A percentile compares a stretch with the other conserved stretches of the same genome.
Evolutionary conservation across 805 yeast genomes (phyloP).

Genomic region (Saturnispora dispora): DNA sequence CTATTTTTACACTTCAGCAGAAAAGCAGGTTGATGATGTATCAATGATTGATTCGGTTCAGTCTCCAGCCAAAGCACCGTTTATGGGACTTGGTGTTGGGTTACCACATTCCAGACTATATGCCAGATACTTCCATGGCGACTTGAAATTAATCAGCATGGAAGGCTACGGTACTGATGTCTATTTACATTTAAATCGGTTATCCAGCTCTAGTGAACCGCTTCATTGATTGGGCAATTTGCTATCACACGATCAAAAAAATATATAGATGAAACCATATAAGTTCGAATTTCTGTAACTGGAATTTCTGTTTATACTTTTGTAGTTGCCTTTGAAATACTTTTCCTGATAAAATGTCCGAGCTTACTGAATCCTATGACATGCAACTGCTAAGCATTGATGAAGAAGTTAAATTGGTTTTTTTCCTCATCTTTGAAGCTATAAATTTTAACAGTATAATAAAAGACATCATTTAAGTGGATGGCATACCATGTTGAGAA

Average conservation of each 20-base stretch:
- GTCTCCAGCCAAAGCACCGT: constrained; percentile 52
- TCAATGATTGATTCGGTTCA: neutral
- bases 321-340: too few relatives aligned
- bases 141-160: constrained; percentile 77
- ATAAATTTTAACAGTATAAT: neutral
- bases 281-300: neutral
- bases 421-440: neutral
- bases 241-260: neutral
- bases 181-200: constrained; percentile 73
- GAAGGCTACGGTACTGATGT: constrained; percentile 95
- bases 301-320: neutral
- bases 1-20: constrained; percentile 81
- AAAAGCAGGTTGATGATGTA: constrained; percentile 34
- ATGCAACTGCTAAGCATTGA: neutral
- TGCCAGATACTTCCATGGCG: constrained; percentile 88
- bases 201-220: constrained; percentile 68
- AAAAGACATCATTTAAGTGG: neutral
- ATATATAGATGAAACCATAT: neutral
- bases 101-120: constrained; percentile 78
- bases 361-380: neutral
- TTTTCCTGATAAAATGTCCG: neutral
- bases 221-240: constrained; percentile 29
- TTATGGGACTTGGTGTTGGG: constrained; percentile 94
- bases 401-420: neutral
- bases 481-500: neutral